Evolutionary conservation across 495 filamentous ascomycete genomes (phyloP), one percentile per base, ranked within the genome.

Genomic region (Penicillium lagena): DNA sequence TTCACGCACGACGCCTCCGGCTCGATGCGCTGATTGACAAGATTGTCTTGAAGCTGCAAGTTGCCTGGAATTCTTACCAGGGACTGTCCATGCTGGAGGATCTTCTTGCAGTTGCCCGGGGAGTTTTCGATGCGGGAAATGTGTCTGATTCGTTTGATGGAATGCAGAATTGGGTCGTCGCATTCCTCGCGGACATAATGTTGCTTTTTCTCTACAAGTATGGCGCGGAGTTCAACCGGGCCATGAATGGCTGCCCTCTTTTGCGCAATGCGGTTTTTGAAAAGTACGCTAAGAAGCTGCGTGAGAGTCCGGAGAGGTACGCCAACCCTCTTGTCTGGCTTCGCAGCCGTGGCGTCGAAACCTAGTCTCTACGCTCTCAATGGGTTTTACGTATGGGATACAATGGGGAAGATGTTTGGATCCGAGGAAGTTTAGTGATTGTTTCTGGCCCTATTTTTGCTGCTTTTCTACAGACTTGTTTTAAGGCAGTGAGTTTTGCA

Each of bases 31-130:
- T 59, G 11, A 42, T 56, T 9, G 29, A 33, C 0, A 11, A 32
- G 9, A 50, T 51, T n/a, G 36, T 47, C 0, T 9, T 45, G 12
- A 62, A 62, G 35, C 46, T 62, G 1, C 55, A 59, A 28, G 43
- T 43, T 2, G 44, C 45, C 12, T 62, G 58, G 58, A 62, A 62
- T n/a, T 52, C 41, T 0, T 58, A 61, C 36, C 46, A 43, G 0
- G 49, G 46, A 9, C 11, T 55, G 0, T 39, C 12, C 7, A 52
- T 53, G 10, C 40, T 50, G 13, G 30, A 30, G 9, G 42, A 46
- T 0, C 11, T 60, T 2, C 40, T 60, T 1, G 37, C 44, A 1
- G 29, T 58, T 7, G 29, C 43, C 3, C 7, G 2, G 0, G 15
- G 50, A 9, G 39, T 30, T 1, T 49, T 43, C 28, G 28, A 27